Conservation (phyloP, 345 rosid genomes). For the Conringia planisiliqua region DNA sequence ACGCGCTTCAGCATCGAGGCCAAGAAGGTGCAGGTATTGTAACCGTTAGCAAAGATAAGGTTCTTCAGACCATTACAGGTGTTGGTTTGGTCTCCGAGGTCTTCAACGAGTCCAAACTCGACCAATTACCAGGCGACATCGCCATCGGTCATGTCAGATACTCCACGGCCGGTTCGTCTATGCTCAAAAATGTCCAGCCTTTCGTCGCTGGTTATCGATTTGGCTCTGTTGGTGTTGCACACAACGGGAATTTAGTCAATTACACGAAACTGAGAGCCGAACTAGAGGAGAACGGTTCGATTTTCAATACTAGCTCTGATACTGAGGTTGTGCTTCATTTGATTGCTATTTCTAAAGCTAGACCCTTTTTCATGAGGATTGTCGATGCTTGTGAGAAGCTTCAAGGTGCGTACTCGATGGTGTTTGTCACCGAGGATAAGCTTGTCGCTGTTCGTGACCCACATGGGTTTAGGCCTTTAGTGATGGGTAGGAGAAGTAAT, state of each 20-base stretch:
- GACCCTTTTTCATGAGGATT: conserved; percentile 76
- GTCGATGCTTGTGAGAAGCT: conserved; percentile 85
- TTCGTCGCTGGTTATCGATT: conserved; percentile 77
- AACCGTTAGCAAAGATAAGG: conserved; percentile 55
- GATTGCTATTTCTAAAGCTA: conserved; percentile 75
- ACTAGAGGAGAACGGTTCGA: conserved; percentile 74
- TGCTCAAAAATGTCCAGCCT: conserved; percentile 90
- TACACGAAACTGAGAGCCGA: conserved; percentile 51
- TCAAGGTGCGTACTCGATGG: conserved; percentile 84
- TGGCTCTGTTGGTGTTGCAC: conserved; percentile 86
- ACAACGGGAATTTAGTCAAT: conserved; percentile 77
- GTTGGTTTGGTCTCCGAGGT: conserved; percentile 92
- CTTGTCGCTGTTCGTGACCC: conserved; percentile 86
- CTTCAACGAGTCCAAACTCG: conserved; percentile 72
- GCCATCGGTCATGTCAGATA: conserved; percentile 89
- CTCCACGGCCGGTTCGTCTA: conserved; percentile 78
- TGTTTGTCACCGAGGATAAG: conserved; percentile 80
- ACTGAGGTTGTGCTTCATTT: conserved; percentile 91
- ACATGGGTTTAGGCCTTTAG: conserved; percentile 76
- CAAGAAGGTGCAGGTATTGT: conserved; percentile 97
- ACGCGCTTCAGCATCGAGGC: conserved; percentile 87
- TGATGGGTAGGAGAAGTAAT: conserved; percentile 87
- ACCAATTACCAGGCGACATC: conserved; percentile 67
- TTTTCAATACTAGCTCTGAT: conserved; percentile 82
- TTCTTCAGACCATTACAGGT: conserved; percentile 72